Evolutionary conservation across 2,329 filamentous ascomycete genomes (phyloP), one percentile per base, ranked within the genome.

Genomic region (Diaporthe humulicola): DNA sequence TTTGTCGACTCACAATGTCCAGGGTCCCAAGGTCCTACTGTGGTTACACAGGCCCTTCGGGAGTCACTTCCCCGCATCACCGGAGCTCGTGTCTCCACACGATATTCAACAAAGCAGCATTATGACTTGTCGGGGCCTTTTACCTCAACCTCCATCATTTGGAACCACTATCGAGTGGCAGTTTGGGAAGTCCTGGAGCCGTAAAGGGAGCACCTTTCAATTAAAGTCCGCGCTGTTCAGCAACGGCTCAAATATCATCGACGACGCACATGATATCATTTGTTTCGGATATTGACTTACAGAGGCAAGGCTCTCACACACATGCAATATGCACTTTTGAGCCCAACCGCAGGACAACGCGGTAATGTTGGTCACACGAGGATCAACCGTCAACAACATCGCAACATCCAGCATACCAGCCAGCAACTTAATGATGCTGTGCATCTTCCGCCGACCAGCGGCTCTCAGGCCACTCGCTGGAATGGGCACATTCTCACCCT

Each of bases 141-240:
- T 12, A 30, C 2, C 22, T 25, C 28, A 0, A n/a, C n/a, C n/a
- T n/a, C n/a, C n/a, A n/a, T n/a, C n/a, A n/a, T n/a, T n/a, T n/a
- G n/a, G n/a, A n/a, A n/a, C n/a, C n/a, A n/a, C n/a, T n/a, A n/a
- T n/a, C n/a, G n/a, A n/a, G n/a, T n/a, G n/a, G n/a, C n/a, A n/a
- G n/a, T n/a, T n/a, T n/a, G n/a, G n/a, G n/a, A n/a, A n/a, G n/a
- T n/a, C n/a, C n/a, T n/a, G n/a, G n/a, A n/a, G n/a, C n/a, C n/a
- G n/a, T n/a, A n/a, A n/a, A n/a, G n/a, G n/a, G n/a, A n/a, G n/a
- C 4, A 1, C 4, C 15, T 8, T 8, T 30, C 8, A 25, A 4
- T 52, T 15, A 4, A 28, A 14, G 25, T 17, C 14, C 7, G 25
- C 50, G 28, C 17, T 54, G 50, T 25, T 52, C 28, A 15, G 19